These are phyloP conservation scores for Athelia sp. DNA, from an alignment of 1,284 basidiomycete genomes.

Conservation along the genomic window DNA sequence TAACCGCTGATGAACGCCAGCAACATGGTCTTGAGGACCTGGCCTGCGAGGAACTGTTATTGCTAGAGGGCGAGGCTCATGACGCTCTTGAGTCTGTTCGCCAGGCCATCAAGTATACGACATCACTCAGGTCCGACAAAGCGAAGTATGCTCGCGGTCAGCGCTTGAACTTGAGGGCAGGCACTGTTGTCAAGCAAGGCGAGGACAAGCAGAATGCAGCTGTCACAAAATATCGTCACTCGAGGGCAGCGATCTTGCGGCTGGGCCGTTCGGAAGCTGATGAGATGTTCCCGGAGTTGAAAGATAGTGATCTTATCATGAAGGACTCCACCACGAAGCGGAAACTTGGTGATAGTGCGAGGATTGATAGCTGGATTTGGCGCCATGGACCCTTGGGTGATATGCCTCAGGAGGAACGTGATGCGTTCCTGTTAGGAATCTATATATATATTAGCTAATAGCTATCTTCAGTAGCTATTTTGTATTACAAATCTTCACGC, in stretches of 20 bases:
- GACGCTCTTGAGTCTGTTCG: constrained; percentile 5
- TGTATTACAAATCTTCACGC: too few relatives aligned
- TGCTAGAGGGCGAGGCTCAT: constrained; percentile 12
- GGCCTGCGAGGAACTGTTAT: constrained; percentile 3
- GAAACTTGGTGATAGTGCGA: constrained; percentile 4
- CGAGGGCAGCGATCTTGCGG: neutral
- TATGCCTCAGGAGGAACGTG: constrained; percentile 2
- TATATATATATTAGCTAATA: too few relatives aligned
- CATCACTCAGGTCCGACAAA: neutral
- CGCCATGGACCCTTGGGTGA: neutral
- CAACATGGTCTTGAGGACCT: constrained; percentile 2
- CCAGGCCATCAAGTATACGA: neutral
- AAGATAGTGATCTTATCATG: neutral
- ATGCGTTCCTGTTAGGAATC: too few relatives aligned
- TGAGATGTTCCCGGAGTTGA: neutral
- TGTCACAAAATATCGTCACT: neutral
- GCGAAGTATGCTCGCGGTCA: neutral
- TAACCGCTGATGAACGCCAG: neutral
- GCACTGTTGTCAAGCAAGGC: neutral
- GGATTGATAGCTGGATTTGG: constrained; percentile 6
- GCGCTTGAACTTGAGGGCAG: neutral
- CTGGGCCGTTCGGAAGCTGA: neutral
- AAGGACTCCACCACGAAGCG: neutral
- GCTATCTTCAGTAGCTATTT: too few relatives aligned
- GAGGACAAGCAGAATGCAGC: neutral